phyloP scores from a whole-genome alignment of 306 rosid genomes.

The Sechiopsis laciniata region DNA sequence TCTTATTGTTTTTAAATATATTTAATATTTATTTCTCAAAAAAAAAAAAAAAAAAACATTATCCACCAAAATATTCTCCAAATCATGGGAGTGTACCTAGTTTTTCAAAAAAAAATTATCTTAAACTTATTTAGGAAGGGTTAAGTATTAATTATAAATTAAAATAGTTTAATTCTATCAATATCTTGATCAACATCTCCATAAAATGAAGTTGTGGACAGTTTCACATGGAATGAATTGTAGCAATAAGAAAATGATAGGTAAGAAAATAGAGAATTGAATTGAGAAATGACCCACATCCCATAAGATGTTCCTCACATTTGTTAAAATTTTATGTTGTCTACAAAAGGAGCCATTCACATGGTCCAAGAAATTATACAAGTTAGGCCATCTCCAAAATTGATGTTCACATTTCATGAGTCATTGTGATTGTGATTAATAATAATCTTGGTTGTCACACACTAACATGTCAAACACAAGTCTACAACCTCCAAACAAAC shows the following conservation, averaged over 20 bases:
- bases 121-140: no score
- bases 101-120: no score
- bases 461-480: background rate
- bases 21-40: no score
- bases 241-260: background rate
- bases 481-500: background rate
- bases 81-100: no score
- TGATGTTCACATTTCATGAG: background rate
- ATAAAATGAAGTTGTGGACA: background rate
- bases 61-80: no score
- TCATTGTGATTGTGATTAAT: background rate
- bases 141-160: no score
- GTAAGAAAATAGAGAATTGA: background rate
- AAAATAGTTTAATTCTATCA: no score
- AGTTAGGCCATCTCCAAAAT: background rate
- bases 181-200: no score
- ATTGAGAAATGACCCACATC: slow-evolving; percentile 11
- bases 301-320: slow-evolving; percentile 13
- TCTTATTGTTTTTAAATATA: no score
- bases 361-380: slow-evolving; percentile 3
- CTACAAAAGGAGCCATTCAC: slow-evolving; percentile 18
- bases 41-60: no score
- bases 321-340: slow-evolving; percentile 4
- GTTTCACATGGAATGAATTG: background rate
- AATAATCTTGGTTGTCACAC: background rate